Base-by-base conservation (phyloP, 805 yeast species). In the Zygoascus flipseniorum region DNA sequence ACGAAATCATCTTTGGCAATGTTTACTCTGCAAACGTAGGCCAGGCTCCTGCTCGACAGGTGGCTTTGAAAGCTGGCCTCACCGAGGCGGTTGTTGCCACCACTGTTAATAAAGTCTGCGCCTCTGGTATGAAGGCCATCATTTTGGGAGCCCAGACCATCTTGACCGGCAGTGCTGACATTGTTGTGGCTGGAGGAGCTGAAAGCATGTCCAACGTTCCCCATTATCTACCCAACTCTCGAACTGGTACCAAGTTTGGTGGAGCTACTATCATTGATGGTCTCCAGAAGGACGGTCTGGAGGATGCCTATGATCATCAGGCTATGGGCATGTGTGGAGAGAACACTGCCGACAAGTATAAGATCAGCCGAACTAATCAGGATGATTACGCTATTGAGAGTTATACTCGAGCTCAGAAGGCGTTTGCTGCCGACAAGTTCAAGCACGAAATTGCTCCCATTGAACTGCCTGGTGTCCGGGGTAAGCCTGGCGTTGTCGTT, bases 261-360 rank as follows among this genome's bases (percentile, higher is more conserved):
- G 92, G 87, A 59, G 72, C 82, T 51, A 61, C 76, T 20, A 62
- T 92, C 58, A 82, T 90, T 48, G 99, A 93, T 68, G 98, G 97
- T 66, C 72, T 93, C 56, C 86, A 85, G 70, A 83, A 83, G 67
- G 99, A 93, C 72, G 99, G 99, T 64, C 76, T 93, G 62, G 77
- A 81, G 68, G 99, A 93, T 71, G 98, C 93, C 37, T 93, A 89
- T 73, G 87, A 85, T 62, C 81, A 83, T 60, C 71, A 76, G 60
- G 86, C 95, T 59, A 93, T 93, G 99, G 99, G 99, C 69, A 86
- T 86, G 54, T 89, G 93, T 60, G 99, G 96, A 60, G 99, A 93
- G 74, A 89, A 89, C 70, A 89, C 97, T 75, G 98, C 98, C 45
- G 75, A 74, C 52, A 96, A 89, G 67, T 82, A 88, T 73, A 69